These are phyloP conservation scores for Mycena citricolor DNA, from an alignment of 1,284 basidiomycete genomes.

Conservation along the genomic window DNA sequence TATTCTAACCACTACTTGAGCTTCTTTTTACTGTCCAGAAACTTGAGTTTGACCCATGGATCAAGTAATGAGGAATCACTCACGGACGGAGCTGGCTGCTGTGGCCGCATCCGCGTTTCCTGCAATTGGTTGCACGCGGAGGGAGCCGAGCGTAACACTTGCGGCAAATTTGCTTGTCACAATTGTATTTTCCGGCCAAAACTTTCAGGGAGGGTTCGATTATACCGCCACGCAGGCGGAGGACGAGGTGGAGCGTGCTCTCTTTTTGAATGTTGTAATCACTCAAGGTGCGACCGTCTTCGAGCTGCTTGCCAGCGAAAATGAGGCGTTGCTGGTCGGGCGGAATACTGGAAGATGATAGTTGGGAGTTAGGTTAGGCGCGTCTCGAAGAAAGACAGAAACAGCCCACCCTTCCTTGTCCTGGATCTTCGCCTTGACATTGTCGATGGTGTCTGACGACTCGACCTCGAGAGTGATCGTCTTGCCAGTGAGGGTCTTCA, in stretches of 20 bases:
- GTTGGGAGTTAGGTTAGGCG: no score
- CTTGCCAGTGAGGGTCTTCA: slow-evolving; percentile 95
- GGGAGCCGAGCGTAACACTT: slow-evolving; percentile 99
- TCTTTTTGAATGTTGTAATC: slow-evolving; percentile 99
- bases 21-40: slow-evolving; percentile 79
- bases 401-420: slow-evolving; percentile 83
- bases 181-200: slow-evolving; percentile 95
- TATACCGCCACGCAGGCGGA: slow-evolving; percentile 95
- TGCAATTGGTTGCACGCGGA: slow-evolving; percentile 98
- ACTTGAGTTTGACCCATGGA: slow-evolving; percentile 8
- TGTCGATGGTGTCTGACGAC: slow-evolving; percentile 94
- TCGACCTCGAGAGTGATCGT: slow-evolving; percentile 99
- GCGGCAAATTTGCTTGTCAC: slow-evolving; percentile 98
- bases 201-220: slow-evolving; percentile 99
- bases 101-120: slow-evolving; percentile 90
- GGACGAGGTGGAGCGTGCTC: slow-evolving; percentile 80
- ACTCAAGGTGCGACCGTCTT: slow-evolving; percentile 91
- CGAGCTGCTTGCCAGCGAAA: slow-evolving; percentile 95
- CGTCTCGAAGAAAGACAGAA: slow-evolving; percentile 2
- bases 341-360: slow-evolving; percentile 78
- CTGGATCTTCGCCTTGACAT: slow-evolving; percentile 90
- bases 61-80: slow-evolving; percentile 34
- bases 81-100: slow-evolving; percentile 94
- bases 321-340: slow-evolving; percentile 94
- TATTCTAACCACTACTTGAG: slow-evolving; percentile 76